These are phyloP conservation scores for Epicoccum nigrum DNA, from an alignment of 2,329 filamentous ascomycete genomes.

Conservation along the genomic window DNA sequence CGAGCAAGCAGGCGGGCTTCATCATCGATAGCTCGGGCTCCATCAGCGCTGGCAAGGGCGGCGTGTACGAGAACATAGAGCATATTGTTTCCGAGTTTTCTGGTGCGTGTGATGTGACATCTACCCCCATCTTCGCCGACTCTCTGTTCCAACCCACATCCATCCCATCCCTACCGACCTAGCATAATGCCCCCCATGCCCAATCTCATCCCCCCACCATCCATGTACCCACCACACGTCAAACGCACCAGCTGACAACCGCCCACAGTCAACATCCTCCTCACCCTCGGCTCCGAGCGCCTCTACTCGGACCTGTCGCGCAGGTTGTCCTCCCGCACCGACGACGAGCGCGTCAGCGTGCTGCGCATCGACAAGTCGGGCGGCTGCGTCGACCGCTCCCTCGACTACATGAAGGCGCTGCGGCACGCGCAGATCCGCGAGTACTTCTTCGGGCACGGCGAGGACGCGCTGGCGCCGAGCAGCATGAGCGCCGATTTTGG, in stretches of 20 bases:
- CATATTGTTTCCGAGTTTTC: constrained; percentile 76
- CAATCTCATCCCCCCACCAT: not conserved
- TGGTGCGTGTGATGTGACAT: constrained; percentile 54
- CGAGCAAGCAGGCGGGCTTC: constrained; percentile 74
- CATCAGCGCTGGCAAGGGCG: constrained; percentile 66
- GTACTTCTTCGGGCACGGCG: constrained; percentile 87
- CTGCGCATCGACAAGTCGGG: constrained; percentile 83
- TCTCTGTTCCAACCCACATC: not conserved
- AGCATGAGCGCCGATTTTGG: constrained; percentile 84
- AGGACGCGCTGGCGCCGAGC: constrained; percentile 78
- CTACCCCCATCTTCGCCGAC: not conserved
- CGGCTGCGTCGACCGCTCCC: constrained; percentile 79
- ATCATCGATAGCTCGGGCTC: constrained; percentile 84
- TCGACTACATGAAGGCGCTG: constrained; percentile 72
- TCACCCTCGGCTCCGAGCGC: constrained; percentile 80
- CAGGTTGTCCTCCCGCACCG: constrained; percentile 63
- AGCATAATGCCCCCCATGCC: no score
- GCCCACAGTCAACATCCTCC: constrained; percentile 71
- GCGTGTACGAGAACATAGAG: constrained; percentile 75
- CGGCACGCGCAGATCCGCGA: constrained; percentile 81
- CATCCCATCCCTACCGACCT: not conserved
- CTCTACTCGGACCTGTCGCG: constrained; percentile 76
- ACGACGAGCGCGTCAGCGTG: constrained; percentile 73
- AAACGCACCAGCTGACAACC: constrained; percentile 35
- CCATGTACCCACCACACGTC: not conserved